A percentile compares a stretch with the other conserved stretches of the same genome.
Conservation (phyloP, 1,139 yeast species). For the Pichia inconspicua region DNA sequence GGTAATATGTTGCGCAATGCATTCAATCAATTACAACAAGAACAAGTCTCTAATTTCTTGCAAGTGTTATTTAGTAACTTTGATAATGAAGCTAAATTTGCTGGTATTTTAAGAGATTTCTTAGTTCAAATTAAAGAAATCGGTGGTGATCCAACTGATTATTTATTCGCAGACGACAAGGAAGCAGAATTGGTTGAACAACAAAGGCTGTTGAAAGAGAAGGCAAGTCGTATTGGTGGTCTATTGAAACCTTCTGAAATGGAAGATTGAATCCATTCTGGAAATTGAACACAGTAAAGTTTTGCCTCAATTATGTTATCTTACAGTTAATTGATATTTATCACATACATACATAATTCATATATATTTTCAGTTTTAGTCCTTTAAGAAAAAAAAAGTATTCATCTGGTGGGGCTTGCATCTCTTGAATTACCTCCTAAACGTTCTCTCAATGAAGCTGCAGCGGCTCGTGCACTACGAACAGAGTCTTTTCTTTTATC, state of each 20-base stretch:
- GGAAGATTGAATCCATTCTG: constrained; percentile 46
- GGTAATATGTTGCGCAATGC: constrained; percentile 77
- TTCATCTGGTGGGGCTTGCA: constrained; percentile 1
- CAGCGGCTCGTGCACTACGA: not conserved
- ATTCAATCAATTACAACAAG: constrained; percentile 81
- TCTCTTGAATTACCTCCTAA: constrained; percentile 3
- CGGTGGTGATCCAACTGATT: constrained; percentile 92
- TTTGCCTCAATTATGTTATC: not conserved
- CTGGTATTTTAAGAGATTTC: constrained; percentile 87
- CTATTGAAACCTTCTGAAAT: constrained; percentile 92
- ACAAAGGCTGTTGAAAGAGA: constrained; percentile 63
- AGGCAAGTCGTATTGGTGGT: constrained; percentile 86
- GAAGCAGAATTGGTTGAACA: constrained; percentile 70
- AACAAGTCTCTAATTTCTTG: constrained; percentile 76
- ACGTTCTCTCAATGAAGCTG: not conserved
- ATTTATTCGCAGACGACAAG: constrained; percentile 89
- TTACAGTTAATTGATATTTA: not conserved
- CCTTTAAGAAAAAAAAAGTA: not conserved
- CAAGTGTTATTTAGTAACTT: constrained; percentile 68
- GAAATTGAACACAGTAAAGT: not conserved
- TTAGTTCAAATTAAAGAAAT: constrained; percentile 90
- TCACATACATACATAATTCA: not conserved
- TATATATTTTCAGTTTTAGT: not conserved
- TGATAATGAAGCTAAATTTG: constrained; percentile 68
- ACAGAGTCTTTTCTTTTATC: not conserved